These are phyloP conservation scores for Rhizopus microsporus DNA, from an alignment of 371 early-diverging fungal genomes.

Conservation along the genomic window DNA sequence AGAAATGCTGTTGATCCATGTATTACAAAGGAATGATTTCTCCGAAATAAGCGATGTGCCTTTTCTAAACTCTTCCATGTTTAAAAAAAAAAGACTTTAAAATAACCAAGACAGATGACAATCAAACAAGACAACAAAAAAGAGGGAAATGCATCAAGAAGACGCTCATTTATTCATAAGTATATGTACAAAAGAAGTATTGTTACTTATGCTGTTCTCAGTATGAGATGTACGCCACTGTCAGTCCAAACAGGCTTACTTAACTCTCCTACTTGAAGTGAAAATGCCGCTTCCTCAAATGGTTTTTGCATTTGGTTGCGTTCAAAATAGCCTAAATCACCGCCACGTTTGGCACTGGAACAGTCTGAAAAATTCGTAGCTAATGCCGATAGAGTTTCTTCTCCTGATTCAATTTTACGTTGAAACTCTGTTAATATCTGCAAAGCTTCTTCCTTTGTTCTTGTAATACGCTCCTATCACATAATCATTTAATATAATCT, in stretches of 20 bases:
- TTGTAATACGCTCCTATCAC: conserved; percentile 73
- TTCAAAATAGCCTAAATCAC: conserved; percentile 90
- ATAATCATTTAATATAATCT: not conserved
- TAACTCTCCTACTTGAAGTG: conserved; percentile 82
- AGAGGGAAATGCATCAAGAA: not conserved
- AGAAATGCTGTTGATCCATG: too few relatives aligned
- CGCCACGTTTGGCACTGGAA: conserved; percentile 82
- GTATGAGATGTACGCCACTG: conserved; percentile 92
- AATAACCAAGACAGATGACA: too few relatives aligned
- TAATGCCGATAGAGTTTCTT: conserved; percentile 61
- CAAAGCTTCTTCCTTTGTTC: conserved; percentile 86
- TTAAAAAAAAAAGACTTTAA: too few relatives aligned
- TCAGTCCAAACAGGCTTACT: conserved; percentile 86
- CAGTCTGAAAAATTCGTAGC: conserved; percentile 87
- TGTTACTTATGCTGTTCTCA: conserved; percentile 76
- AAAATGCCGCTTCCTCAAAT: conserved; percentile 92
- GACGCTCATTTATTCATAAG: too few relatives aligned
- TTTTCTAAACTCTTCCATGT: too few relatives aligned
- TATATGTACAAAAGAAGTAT: too few relatives aligned
- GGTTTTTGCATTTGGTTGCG: conserved; percentile 82
- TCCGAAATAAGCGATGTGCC: too few relatives aligned
- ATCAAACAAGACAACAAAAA: not conserved
- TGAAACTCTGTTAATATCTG: conserved; percentile 62
- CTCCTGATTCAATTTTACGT: conserved; percentile 61
- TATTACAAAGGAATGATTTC: too few relatives aligned